Percentiles rank a stretch among this genome's conserved stretches.
phyloP scores from a whole-genome alignment of 805 yeast genomes.

The Yarrowia sp. region DNA sequence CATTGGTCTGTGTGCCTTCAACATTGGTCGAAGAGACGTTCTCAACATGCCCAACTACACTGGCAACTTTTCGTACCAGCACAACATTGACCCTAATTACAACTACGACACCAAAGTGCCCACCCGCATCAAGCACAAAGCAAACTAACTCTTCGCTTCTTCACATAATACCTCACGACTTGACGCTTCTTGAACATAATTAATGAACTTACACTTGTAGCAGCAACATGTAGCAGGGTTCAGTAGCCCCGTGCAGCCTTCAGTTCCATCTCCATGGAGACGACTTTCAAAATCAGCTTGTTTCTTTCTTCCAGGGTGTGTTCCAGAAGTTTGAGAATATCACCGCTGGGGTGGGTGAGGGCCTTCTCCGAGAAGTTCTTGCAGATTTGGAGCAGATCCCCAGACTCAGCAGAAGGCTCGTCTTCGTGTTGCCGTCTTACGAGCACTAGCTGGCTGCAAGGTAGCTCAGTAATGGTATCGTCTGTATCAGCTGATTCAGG shows the following conservation, averaged over 20 bases:
- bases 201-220: neutral
- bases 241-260: neutral
- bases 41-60: conserved; percentile 6
- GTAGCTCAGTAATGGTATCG: neutral
- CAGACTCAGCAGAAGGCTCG: neutral
- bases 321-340: conserved; percentile 4
- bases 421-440: neutral
- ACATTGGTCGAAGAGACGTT: conserved; percentile 12
- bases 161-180: conserved; percentile 1
- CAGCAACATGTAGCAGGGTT: neutral
- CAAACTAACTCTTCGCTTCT: neutral
- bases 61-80: conserved; percentile 22
- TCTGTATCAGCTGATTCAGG: neutral
- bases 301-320: conserved; percentile 2
- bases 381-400: neutral
- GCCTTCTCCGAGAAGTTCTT: neutral
- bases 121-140: neutral
- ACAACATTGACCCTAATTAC: neutral
- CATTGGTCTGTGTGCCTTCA: conserved; percentile 26
- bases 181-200: neutral
- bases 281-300: neutral
- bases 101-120: conserved; percentile 1
- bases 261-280: conserved; percentile 5
- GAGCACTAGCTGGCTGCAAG: neutral
- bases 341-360: neutral